These are phyloP conservation scores for Colletotrichum sp. DNA, from an alignment of 2,329 filamentous ascomycete species.

Conservation along the genomic window DNA sequence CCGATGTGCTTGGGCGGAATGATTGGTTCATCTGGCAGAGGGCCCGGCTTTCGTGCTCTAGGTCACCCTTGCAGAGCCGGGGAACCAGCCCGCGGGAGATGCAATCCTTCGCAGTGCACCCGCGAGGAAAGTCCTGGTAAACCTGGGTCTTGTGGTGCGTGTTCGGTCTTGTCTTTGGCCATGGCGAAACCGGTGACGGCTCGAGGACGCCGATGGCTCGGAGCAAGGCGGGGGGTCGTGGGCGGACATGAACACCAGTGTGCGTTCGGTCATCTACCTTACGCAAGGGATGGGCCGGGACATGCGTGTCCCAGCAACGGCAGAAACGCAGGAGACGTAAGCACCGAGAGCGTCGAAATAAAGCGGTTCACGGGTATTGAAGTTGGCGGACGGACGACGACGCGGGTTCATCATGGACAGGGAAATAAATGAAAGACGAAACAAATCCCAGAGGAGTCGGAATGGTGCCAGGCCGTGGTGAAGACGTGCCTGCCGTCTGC, in stretches of 20 bases:
- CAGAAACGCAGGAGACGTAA: neutral
- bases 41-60: neutral
- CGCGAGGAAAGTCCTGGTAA: neutral
- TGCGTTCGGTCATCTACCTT: neutral
- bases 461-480: neutral
- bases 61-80: neutral
- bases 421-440: neutral
- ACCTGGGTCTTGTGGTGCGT: neutral
- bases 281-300: neutral
- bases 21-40: neutral
- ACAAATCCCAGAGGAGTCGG: neutral
- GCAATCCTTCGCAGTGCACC: neutral
- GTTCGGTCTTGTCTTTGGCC: neutral
- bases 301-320: neutral
- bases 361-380: neutral
- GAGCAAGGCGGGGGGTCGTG: neutral
- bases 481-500: neutral
- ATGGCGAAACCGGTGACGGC: neutral
- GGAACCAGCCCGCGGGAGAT: neutral
- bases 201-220: neutral
- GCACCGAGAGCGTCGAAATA: neutral
- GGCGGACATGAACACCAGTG: neutral
- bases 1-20: neutral
- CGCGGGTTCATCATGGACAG: neutral
- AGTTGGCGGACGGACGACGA: neutral